These are phyloP conservation scores for Kluyveromyces wickerhamii DNA, from an alignment of 805 yeast species.

Conservation along the genomic window DNA sequence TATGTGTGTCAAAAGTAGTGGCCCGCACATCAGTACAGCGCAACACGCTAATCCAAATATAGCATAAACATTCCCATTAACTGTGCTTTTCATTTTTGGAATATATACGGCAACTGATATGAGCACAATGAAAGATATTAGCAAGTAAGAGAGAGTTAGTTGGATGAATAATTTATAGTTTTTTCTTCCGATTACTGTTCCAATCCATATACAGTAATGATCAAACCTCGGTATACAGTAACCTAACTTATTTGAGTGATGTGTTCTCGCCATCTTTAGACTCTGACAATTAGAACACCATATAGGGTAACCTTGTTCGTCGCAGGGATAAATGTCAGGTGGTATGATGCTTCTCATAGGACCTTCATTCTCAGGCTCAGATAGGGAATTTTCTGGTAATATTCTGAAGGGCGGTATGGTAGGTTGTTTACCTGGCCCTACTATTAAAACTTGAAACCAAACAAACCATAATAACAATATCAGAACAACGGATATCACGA, in stretches of 20 bases:
- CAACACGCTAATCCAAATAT: slow-evolving; percentile 38
- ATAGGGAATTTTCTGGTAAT: slow-evolving; percentile 6
- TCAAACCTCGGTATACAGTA: slow-evolving; percentile 70
- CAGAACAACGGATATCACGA: slow-evolving; percentile 12
- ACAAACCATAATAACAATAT: slow-evolving; percentile 9
- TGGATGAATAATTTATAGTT: slow-evolving; percentile 58
- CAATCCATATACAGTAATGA: slow-evolving; percentile 78
- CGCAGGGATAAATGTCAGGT: slow-evolving; percentile 61
- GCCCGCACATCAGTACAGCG: slow-evolving; percentile 38
- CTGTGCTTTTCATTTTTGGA: slow-evolving; percentile 10
- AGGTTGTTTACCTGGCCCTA: slow-evolving; percentile 25
- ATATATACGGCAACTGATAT: slow-evolving; percentile 31
- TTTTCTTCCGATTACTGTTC: slow-evolving; percentile 57
- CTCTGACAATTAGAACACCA: slow-evolving; percentile 67
- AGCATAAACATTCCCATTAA: slow-evolving; percentile 44
- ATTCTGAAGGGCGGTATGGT: slow-evolving; percentile 19
- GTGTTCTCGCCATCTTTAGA: slow-evolving; percentile 59
- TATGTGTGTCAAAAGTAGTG: slow-evolving; percentile 37
- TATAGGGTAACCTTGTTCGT: slow-evolving; percentile 61
- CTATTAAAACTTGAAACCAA: slow-evolving; percentile 18
- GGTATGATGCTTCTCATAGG: slow-evolving; percentile 24
- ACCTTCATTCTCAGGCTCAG: slow-evolving; percentile 1
- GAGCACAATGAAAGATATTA: slow-evolving; percentile 34
- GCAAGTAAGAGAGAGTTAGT: slow-evolving; percentile 35
- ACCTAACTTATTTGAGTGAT: slow-evolving; percentile 51